Evolutionary conservation across 2,329 filamentous ascomycete species (phyloP), one percentile per base, ranked within the genome.

Genomic region (Aspergillus sp.): DNA sequence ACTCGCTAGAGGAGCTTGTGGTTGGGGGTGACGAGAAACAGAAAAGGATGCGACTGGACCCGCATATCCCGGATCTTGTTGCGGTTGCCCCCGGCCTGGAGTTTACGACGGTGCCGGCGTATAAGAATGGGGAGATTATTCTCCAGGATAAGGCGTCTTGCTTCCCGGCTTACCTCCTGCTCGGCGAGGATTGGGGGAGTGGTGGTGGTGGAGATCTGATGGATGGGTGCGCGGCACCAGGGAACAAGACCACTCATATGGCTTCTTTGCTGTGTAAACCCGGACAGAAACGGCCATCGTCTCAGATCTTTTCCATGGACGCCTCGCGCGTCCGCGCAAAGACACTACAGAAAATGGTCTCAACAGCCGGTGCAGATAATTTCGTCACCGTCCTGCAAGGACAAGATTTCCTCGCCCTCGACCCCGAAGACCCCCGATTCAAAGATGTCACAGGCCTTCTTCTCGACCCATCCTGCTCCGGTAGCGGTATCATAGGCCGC

Each of bases 141-240:
- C 79, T 98, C 22, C 95, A 99, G 72, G 95, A 98, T 69, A 98
- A 97, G 74, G 93, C 95, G 0, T 97, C 93, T 0, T 99, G 95
- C 70, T 97, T 99, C 68, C 95, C 95, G 0, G 95, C 93, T 0
- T 95, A 95, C 70, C 80, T 99, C 3, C 79, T 99, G 0, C 82
- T 96, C 51, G 77, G 77, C 0, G 77, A 85, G 79, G 84, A 56
- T 43, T 52, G 0, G 72, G 69, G 64, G 43, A 64, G 3, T 5
- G 90, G 90, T 20, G 91, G 91, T 5, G 90, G 90, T 20, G 91
- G 91, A 22, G 86, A 95, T 67, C 80, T 96, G 8, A 85, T 98
- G n/a, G 95, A 99, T 73, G 90, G 90, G 0, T 98, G 93, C 71
- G 91, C 95, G 0, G 95, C 95, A 0, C 95, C 95, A 1, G 95